A percentile compares a stretch with the other conserved stretches of the same genome.
phyloP scores from a whole-genome alignment of 352 stramenopile genomes.

The Pythium insidiosum region DNA sequence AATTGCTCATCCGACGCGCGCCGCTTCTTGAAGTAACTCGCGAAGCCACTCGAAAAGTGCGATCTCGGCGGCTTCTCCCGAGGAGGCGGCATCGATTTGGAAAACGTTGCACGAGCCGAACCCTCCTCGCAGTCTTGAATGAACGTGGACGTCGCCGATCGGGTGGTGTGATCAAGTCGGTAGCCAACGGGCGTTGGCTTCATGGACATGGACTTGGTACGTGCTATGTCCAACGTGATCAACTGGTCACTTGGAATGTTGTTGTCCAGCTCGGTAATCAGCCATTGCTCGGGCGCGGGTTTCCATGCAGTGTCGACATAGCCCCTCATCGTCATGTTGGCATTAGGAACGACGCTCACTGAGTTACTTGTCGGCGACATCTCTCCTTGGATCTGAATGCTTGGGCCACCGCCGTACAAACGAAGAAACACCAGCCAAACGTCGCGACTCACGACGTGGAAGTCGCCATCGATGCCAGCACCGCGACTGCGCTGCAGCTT shows the following conservation, averaged over 20 bases:
- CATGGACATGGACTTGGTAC: too few species aligned
- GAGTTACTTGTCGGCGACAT: not conserved
- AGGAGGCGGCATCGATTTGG: too few species aligned
- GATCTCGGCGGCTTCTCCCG: too few species aligned
- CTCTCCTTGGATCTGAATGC: constrained; percentile 24
- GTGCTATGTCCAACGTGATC: not conserved
- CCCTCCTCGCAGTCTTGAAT: too few species aligned
- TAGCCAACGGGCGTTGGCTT: too few species aligned
- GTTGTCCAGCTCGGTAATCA: constrained; percentile 52
- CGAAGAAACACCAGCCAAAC: constrained; percentile 53
- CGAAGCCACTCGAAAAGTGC: too few species aligned
- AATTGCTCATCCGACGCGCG: not conserved
- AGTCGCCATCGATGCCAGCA: constrained; percentile 30
- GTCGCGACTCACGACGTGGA: constrained; percentile 56
- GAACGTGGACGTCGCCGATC: too few species aligned
- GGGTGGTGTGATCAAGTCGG: too few species aligned
- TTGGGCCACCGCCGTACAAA: constrained; percentile 56
- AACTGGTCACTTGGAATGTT: constrained; percentile 8
- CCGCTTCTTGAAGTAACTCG: too few species aligned
- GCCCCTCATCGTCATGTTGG: too few species aligned
- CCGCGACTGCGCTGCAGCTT: constrained; percentile 32
- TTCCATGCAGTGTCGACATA: not conserved
- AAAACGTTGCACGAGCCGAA: too few species aligned
- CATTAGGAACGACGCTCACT: too few species aligned
- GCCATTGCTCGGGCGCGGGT: constrained; percentile 17